Base-by-base conservation (phyloP, 1,284 basidiomycete species). In the Porodaedalea pini region DNA sequence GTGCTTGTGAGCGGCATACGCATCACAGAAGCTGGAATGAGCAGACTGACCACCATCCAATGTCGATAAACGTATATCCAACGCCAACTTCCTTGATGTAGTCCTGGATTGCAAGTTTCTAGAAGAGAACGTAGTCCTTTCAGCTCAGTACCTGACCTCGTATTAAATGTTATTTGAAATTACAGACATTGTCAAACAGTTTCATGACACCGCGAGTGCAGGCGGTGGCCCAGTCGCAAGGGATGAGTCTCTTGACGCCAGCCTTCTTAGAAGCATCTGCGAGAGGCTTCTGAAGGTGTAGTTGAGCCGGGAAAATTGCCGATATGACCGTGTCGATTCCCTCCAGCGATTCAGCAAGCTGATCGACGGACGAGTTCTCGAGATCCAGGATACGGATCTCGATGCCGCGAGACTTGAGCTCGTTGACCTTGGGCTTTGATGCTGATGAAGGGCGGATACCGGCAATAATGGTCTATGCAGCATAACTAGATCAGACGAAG, bases 21-120 rank as follows among this genome's bases (percentile, higher is more conserved):
- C 17, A 3, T 7, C 8, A 36, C 15, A 32, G 10, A 29, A 10
- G 32, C 6, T 17, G 23, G 37, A 11, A 11, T n/a, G n/a, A 3
- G 17, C 10, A 40, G 15, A 32, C 54, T 45, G 27, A 61, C 59
- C 59, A 62, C 48, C 56, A 58, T 4, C 61, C 61, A n/a, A 62
- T 47, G 43, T 61, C 59, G 13, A 62, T 56, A 34, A 62, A 58
- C 19, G 61, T 62, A 23, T 62, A 58, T 1, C 36, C 40, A 11
- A 62, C 6, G 6, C 59, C 61, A 19, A 49, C 27, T 4, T 55
- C 48, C 31, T 54, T 54, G 23, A 61, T 39, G 27, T 52, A 52
- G 8, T 60, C 43, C 8, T 41, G 56, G 4, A 58, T 52, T 2
- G 1, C 43, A 11, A 48, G 25, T 61, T 62, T 62, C 61, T 62